Conservation (phyloP, 352 stramenopile species). For the Phytophthora nicotianae region DNA sequence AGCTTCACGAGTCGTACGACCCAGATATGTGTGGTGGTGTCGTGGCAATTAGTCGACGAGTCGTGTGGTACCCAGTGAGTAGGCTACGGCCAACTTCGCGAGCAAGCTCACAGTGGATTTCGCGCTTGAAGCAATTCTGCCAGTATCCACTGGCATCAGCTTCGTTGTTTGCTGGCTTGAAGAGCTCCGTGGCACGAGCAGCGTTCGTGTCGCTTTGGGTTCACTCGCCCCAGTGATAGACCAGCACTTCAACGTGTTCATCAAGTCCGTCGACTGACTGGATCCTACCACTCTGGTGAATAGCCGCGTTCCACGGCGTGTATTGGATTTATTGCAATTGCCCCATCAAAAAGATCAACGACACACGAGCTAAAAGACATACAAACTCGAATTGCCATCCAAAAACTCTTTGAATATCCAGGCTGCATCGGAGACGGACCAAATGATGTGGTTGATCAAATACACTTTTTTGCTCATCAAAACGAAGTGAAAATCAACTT, state of each 20-base stretch:
- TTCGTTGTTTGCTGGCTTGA: too few relatives aligned
- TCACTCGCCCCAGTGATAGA: background rate
- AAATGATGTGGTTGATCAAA: background rate
- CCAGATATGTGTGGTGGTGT: too few relatives aligned
- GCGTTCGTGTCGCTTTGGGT: background rate
- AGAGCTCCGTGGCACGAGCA: too few relatives aligned
- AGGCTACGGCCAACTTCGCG: too few relatives aligned
- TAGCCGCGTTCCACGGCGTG: background rate
- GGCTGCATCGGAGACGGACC: background rate
- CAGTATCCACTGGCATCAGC: background rate
- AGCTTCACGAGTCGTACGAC: too few relatives aligned
- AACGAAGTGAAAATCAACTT: conserved; percentile 1
- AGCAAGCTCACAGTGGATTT: too few relatives aligned
- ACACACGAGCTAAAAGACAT: background rate
- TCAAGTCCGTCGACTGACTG: background rate
- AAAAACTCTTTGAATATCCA: background rate
- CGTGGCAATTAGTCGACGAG: too few relatives aligned
- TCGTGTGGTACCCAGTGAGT: too few relatives aligned
- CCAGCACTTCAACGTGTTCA: background rate
- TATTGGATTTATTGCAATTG: too few relatives aligned
- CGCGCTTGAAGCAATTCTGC: background rate
- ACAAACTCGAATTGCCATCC: background rate
- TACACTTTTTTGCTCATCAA: background rate
- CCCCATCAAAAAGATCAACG: background rate
- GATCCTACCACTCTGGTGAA: background rate